Conservation (phyloP, 116 monocot genomes). For the Trichopus zeylanicus region DNA sequence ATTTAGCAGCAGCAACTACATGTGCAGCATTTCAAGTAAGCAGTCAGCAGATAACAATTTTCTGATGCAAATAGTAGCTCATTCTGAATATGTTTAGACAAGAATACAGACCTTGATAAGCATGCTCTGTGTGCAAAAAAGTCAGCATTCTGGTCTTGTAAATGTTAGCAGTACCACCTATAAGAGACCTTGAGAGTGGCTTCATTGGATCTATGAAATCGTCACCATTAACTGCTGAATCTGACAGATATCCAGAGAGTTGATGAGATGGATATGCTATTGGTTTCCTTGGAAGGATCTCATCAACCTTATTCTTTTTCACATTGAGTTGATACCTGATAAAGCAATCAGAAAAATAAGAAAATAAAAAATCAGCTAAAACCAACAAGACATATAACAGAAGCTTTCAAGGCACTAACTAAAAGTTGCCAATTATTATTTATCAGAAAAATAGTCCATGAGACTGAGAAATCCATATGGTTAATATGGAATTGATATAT, state of each 20-base stretch:
- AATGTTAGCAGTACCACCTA: slow-evolving; percentile 59
- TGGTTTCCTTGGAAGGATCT: slow-evolving; percentile 35
- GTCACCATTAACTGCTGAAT: slow-evolving; percentile 29
- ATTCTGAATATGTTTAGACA: slow-evolving; percentile 1
- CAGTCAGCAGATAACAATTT: background rate
- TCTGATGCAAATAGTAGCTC: background rate
- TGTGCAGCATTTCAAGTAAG: slow-evolving; percentile 13
- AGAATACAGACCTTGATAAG: slow-evolving; percentile 50
- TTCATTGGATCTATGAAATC: slow-evolving; percentile 40
- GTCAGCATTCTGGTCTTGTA: slow-evolving; percentile 49
- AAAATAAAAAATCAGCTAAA: background rate
- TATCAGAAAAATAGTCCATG: no score
- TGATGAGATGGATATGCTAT: slow-evolving; percentile 16
- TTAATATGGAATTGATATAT: no score
- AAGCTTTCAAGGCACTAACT: background rate
- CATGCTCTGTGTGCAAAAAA: slow-evolving; percentile 26
- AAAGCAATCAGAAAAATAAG: slow-evolving; percentile 6
- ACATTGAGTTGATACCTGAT: slow-evolving; percentile 48
- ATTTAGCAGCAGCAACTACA: slow-evolving; percentile 11
- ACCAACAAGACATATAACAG: background rate
- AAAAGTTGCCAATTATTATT: no score
- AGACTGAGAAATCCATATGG: no score
- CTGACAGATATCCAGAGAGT: slow-evolving; percentile 25
- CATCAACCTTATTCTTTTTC: slow-evolving; percentile 65
- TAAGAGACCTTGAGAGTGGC: slow-evolving; percentile 69